Percentiles rank a stretch among this genome's conserved stretches.
Conservation (phyloP, 768 basidiomycete species). For the Phlegmacium glaucopus region DNA sequence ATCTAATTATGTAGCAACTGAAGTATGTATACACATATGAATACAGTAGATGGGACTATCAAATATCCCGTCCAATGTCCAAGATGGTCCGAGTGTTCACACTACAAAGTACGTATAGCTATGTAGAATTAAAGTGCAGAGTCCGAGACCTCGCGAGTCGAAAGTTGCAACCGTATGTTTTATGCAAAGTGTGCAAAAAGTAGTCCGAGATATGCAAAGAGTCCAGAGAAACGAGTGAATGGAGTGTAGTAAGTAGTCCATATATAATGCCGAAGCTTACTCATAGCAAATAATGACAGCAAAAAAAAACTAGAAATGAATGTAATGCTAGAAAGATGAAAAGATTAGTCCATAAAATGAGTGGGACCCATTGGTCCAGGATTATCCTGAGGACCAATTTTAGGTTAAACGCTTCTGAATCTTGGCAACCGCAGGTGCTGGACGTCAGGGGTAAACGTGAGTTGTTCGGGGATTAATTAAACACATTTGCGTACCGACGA, state of each 20-base stretch:
- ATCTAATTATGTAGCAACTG: not conserved
- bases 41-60: not conserved
- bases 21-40: constrained; percentile 1
- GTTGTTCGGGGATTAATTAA: not conserved
- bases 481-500: constrained; percentile 38
- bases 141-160: constrained; percentile 19
- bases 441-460: not conserved
- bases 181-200: constrained; percentile 6
- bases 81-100: constrained; percentile 16
- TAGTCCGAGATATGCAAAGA: constrained; percentile 4
- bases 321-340: too few species aligned
- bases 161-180: too few species aligned
- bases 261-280: constrained; percentile 1
- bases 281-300: constrained; percentile 1
- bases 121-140: constrained; percentile 18
- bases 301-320: constrained; percentile 7
- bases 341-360: too few species aligned
- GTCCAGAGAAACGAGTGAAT: constrained; percentile 14
- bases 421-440: constrained; percentile 37
- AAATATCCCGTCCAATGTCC: constrained; percentile 12
- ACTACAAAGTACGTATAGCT: not conserved
- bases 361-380: not conserved
- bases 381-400: constrained; percentile 7
- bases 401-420: constrained; percentile 39
- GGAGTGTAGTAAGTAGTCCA: constrained; percentile 3